Base-by-base conservation (phyloP, 2,329 filamentous ascomycete species). In the Huntiella abstrusa region DNA sequence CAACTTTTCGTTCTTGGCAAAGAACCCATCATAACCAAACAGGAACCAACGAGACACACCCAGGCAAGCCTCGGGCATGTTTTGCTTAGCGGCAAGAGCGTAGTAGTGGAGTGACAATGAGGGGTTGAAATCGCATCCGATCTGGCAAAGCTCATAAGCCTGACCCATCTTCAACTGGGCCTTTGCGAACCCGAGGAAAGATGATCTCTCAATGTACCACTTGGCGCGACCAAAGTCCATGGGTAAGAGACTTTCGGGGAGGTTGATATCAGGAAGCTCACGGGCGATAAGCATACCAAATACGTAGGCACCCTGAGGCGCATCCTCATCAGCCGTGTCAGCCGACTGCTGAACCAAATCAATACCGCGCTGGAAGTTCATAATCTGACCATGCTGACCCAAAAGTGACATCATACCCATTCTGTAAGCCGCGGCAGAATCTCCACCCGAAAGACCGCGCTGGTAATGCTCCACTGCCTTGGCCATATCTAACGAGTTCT, bases 21-120 rank as follows among this genome's bases (percentile, higher is more conserved):
- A 95, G 5, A 92, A 71, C 16, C 80, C 81, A 54, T 96, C 88
- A 53, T 91, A 87, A 2, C 91, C 91, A 56, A 93, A 96, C 22
- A 98, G 70, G 58, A 96, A 98, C 91, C 91, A 98, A 62, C 94
- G 91, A 62, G 88, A 96, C 51, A 98, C 86, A 22, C 88, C 86
- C 63, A 98, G 82, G 50, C 94, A 86, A 0, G 88, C 91, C 59
- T 98, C 91, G 0, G 86, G 70, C 55, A 96, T 86, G 13, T 87
- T 88, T 63, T 96, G 91, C 53, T 83, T 79, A 10, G 91, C 83
- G 16, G 91, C 88, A 32, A 98, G 70, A 34, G 85, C 84, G 57
- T 96, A 95, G 65, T 98, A 98, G 59, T 98, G 91, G 46, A 98
- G 64, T 1, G 88, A 96, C 49, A 92, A 72, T 1, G 85, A 81